These are phyloP conservation scores for Colletotrichum sublineola DNA, from an alignment of 2,329 filamentous ascomycete genomes.

Conservation along the genomic window DNA sequence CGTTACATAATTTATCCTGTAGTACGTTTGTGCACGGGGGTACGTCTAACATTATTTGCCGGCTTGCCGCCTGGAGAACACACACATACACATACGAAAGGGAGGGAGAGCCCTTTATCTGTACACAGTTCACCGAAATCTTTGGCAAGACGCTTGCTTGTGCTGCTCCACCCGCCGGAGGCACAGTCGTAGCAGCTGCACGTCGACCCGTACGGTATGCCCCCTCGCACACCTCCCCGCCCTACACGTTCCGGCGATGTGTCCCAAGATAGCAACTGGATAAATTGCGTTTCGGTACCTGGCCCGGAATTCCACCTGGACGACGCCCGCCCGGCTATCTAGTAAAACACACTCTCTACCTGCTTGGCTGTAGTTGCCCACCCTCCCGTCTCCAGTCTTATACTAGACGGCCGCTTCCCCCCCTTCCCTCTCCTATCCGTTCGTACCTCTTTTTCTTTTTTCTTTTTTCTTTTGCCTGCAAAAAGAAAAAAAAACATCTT, in stretches of 20 bases:
- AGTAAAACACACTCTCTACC: not conserved
- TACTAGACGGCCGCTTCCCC: not conserved
- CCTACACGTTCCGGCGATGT: constrained; percentile 29
- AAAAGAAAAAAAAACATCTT: not conserved
- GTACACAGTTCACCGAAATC: constrained; percentile 13
- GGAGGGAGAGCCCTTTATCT: not conserved
- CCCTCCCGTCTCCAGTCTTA: not conserved
- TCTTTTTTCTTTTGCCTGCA: not conserved
- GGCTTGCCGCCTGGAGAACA: constrained; percentile 12
- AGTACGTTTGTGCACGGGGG: no score
- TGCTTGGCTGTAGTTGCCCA: not conserved
- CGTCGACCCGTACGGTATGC: constrained; percentile 37
- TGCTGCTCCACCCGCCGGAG: constrained; percentile 29
- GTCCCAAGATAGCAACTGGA: constrained; percentile 30
- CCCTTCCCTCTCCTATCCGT: no score
- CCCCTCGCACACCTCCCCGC: constrained; percentile 15
- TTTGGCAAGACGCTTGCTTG: constrained; percentile 16
- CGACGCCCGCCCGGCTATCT: constrained; percentile 17
- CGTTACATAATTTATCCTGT: not conserved
- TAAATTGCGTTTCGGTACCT: constrained; percentile 38
- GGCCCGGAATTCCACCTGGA: constrained; percentile 21
- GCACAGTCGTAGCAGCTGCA: constrained; percentile 29
- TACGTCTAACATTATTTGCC: constrained; percentile 17
- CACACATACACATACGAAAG: not conserved
- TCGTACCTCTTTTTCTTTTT: not conserved